Conservation (phyloP, 495 filamentous ascomycete genomes). For the Hyaloscypha hepaticicola region DNA sequence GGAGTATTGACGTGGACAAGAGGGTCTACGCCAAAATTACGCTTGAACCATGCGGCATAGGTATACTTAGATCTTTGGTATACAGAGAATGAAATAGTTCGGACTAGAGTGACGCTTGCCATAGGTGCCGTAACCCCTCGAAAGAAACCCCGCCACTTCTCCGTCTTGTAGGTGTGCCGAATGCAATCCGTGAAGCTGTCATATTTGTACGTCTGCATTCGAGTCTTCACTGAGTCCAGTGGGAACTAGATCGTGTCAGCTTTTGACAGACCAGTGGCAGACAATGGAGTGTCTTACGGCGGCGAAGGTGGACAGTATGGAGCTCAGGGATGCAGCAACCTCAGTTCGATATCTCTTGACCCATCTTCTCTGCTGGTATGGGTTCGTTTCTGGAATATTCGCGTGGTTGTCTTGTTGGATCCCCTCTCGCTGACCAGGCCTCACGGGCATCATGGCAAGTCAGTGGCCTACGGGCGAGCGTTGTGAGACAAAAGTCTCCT, state of each 20-base stretch:
- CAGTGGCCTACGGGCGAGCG: slow-evolving; percentile 34
- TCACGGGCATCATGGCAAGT: slow-evolving; percentile 51
- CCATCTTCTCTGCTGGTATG: slow-evolving; percentile 54
- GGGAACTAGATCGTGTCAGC: slow-evolving; percentile 56
- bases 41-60: slow-evolving; percentile 65
- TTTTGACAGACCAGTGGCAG: neutral
- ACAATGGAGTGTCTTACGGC: slow-evolving; percentile 46
- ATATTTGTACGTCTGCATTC: slow-evolving; percentile 82
- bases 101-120: slow-evolving; percentile 82
- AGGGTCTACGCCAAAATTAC: slow-evolving; percentile 65
- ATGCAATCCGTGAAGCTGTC: slow-evolving; percentile 67
- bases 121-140: slow-evolving; percentile 62
- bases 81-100: slow-evolving; percentile 89
- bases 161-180: slow-evolving; percentile 67
- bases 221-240: slow-evolving; percentile 81
- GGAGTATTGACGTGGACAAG: slow-evolving; percentile 66
- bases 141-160: slow-evolving; percentile 75
- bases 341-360: slow-evolving; percentile 77
- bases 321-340: slow-evolving; percentile 71
- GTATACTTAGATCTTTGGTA: slow-evolving; percentile 82
- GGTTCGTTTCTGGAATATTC: slow-evolving; percentile 1
- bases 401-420: slow-evolving; percentile 36
- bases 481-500: slow-evolving; percentile 54
- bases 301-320: slow-evolving; percentile 68
- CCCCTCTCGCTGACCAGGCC: slow-evolving; percentile 43